Evolutionary conservation across 495 filamentous ascomycete genomes (phyloP).

Genomic region (Lentithecium fluviatile): DNA sequence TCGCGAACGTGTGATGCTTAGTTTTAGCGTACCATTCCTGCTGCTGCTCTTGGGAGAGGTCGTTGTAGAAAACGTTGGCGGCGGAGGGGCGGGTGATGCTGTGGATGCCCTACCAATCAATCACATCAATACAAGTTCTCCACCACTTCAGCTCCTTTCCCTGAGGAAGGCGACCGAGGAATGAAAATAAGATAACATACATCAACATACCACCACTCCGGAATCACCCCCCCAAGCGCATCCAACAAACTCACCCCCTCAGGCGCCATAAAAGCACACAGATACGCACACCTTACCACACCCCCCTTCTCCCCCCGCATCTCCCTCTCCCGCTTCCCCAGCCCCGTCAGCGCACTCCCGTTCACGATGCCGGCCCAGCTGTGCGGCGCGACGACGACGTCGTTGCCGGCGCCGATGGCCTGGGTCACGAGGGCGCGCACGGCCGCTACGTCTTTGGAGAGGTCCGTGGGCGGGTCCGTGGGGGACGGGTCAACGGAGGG

Average conservation of each 20-base stretch:
- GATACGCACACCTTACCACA: conserved; percentile 7
- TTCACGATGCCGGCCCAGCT: conserved; percentile 23
- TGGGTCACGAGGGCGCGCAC: conserved; percentile 10
- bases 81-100: background rate
- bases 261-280: conserved; percentile 18
- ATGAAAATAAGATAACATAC: conserved; percentile 7
- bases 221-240: conserved; percentile 3
- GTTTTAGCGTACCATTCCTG: conserved; percentile 1
- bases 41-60: conserved; percentile 4
- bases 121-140: background rate
- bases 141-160: too few species aligned
- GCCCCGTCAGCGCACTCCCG: conserved; percentile 7
- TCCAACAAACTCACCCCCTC: conserved; percentile 23
- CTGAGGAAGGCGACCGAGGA: too few species aligned
- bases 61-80: conserved; percentile 22
- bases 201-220: conserved; percentile 24
- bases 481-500: conserved; percentile 45
- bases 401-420: conserved; percentile 25
- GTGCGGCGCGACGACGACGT: conserved; percentile 30
- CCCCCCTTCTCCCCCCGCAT: conserved; percentile 29
- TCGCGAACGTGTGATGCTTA: conserved; percentile 15
- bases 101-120: background rate
- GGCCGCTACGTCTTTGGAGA: conserved; percentile 10
- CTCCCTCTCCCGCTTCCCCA: conserved; percentile 22
- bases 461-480: conserved; percentile 6